These are phyloP conservation scores for Didymellaceae sp. DNA, from an alignment of 2,329 filamentous ascomycete species.

Conservation along the genomic window DNA sequence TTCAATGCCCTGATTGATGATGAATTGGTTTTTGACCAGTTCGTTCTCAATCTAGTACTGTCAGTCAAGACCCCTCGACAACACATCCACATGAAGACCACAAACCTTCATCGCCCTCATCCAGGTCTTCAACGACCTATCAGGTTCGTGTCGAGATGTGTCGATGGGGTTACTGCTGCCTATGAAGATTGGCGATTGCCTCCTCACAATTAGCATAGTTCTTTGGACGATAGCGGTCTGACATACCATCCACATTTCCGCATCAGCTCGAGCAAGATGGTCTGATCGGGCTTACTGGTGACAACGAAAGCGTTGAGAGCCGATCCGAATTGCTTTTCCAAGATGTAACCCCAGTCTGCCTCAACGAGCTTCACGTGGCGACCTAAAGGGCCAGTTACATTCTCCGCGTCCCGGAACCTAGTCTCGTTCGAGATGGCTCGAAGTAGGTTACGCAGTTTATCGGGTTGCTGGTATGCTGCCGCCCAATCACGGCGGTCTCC, in stretches of 20 bases:
- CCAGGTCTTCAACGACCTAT: constrained; percentile 74
- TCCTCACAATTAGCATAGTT: constrained; percentile 23
- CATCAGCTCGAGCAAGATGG: constrained; percentile 71
- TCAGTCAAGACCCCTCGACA: constrained; percentile 17
- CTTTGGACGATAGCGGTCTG: neutral
- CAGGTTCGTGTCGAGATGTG: constrained; percentile 74
- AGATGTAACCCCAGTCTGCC: constrained; percentile 80
- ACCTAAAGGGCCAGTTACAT: constrained; percentile 80
- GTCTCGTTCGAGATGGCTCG: constrained; percentile 71
- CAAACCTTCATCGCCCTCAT: constrained; percentile 72
- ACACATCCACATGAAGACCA: too few species aligned
- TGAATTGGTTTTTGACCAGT: constrained; percentile 77
- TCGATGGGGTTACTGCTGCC: constrained; percentile 63
- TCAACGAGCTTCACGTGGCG: constrained; percentile 76
- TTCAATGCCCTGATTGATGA: constrained; percentile 84
- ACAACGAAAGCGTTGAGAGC: constrained; percentile 81
- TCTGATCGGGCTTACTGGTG: constrained; percentile 75
- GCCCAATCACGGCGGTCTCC: constrained; percentile 64
- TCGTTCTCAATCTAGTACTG: constrained; percentile 54
- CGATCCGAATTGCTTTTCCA: constrained; percentile 78
- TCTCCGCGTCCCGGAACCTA: constrained; percentile 69
- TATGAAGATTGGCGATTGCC: constrained; percentile 68
- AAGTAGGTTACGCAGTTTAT: constrained; percentile 67
- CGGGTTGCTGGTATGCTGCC: constrained; percentile 66
- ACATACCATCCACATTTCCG: constrained; percentile 60